Conservation (phyloP, 2,329 filamentous ascomycete genomes). For the Penicillium decumbens region DNA sequence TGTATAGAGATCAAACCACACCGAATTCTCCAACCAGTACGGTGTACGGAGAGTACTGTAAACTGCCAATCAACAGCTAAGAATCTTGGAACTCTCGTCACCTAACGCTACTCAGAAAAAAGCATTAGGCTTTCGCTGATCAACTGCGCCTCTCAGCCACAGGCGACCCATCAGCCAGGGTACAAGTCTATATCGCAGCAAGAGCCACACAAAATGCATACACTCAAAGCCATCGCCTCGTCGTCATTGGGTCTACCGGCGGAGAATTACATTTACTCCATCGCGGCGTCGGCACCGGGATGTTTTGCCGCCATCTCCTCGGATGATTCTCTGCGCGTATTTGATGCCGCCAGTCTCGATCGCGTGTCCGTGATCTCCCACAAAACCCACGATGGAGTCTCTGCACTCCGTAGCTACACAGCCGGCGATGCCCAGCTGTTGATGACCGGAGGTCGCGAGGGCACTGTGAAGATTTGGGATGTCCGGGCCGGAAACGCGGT, state of each 20-base stretch:
- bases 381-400: constrained; percentile 38
- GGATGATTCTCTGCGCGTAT: constrained; percentile 43
- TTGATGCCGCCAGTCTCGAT: constrained; percentile 35
- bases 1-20: constrained; percentile 1
- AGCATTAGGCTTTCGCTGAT: background rate
- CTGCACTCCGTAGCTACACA: constrained; percentile 32
- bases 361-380: constrained; percentile 27
- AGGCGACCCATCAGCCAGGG: background rate
- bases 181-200: background rate
- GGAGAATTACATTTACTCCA: constrained; percentile 43
- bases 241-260: constrained; percentile 39
- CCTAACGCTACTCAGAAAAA: background rate
- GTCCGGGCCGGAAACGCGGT: constrained; percentile 30
- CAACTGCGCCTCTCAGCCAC: constrained; percentile 4
- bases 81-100: background rate
- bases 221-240: constrained; percentile 29
- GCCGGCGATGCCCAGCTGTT: constrained; percentile 26
- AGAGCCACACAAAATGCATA: constrained; percentile 28
- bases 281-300: constrained; percentile 28
- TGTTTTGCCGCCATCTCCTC: constrained; percentile 43
- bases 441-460: constrained; percentile 40
- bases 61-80: background rate
- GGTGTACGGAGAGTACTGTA: background rate
- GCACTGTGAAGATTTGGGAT: constrained; percentile 42
- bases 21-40: background rate